A percentile compares a stretch with the other conserved stretches of the same genome.
Conservation (phyloP, 164 flowering plant species). For the Vitis amurensis region DNA sequence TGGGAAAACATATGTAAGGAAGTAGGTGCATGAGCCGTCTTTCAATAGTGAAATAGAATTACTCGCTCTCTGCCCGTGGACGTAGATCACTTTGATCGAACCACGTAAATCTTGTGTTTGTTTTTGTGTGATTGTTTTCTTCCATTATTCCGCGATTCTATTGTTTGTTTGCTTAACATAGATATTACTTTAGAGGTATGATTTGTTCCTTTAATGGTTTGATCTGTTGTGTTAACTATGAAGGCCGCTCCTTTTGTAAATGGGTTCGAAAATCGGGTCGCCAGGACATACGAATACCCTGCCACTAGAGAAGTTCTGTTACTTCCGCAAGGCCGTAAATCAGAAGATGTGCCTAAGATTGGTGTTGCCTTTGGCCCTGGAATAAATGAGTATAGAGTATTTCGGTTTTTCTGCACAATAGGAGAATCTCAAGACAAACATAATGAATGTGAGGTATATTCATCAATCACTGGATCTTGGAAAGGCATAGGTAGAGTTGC, state of each 20-base stretch:
- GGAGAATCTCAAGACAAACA: neutral
- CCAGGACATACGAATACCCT: slow-evolving; percentile 14
- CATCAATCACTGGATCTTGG: slow-evolving; percentile 11
- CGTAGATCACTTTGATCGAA: too few species aligned
- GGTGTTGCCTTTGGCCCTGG: slow-evolving; percentile 21
- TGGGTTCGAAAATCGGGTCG: neutral
- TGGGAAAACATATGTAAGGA: too few species aligned
- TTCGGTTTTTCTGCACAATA: slow-evolving; percentile 9
- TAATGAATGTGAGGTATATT: slow-evolving; percentile 2
- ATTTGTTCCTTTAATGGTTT: slow-evolving; percentile 17
- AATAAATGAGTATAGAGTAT: slow-evolving; percentile 20
- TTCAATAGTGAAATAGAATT: too few species aligned
- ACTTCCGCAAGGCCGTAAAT: slow-evolving; percentile 14
- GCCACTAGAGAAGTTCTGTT: slow-evolving; percentile 9
- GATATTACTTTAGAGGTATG: neutral
- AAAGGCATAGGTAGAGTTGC: slow-evolving; percentile 2
- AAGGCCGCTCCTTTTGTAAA: neutral
- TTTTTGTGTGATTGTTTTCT: too few species aligned
- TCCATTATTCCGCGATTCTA: too few species aligned
- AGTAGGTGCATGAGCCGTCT: too few species aligned
- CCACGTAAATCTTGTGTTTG: too few species aligned
- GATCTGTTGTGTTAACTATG: slow-evolving; percentile 8
- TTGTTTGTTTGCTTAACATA: too few species aligned
- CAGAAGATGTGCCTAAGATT: neutral
- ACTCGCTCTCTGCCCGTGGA: too few species aligned